Conservation (phyloP, 345 rosid genomes). For the Rhodomyrtus tomentosa region DNA sequence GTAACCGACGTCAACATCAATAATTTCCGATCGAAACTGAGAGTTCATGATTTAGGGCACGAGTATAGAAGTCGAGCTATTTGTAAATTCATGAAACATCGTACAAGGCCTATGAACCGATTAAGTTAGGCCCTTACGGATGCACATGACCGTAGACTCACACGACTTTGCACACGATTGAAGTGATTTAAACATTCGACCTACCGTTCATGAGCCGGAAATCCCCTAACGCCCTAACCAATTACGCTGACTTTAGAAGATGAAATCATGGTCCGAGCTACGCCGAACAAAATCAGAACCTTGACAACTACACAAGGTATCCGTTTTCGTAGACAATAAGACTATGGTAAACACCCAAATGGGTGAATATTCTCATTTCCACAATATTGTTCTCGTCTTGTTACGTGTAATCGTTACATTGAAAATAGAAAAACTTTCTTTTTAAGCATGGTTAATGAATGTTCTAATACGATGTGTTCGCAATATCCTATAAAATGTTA, state of each 20-base stretch:
- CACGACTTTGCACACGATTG: background rate
- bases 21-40: accelerated
- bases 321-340: background rate
- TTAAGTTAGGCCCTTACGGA: accelerated
- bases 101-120: background rate
- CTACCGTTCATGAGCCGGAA: accelerated
- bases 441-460: background rate
- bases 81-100: background rate
- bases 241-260: background rate
- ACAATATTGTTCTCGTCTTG: background rate
- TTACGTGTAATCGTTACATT: background rate
- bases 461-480: background rate
- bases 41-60: background rate
- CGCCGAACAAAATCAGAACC: too few relatives aligned
- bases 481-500: background rate
- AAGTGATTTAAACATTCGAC: accelerated
- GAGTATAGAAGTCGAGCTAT: background rate
- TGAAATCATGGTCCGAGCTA: background rate
- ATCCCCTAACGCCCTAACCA: background rate
- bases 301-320: background rate
- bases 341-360: background rate
- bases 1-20: accelerated
- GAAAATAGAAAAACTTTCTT: background rate
- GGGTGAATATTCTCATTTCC: background rate
- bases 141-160: background rate